Evolutionary conservation across 75 land plant genomes (phyloP), one percentile per base, ranked within the genome.

Genomic region (Chamaecyparis obtusa): DNA sequence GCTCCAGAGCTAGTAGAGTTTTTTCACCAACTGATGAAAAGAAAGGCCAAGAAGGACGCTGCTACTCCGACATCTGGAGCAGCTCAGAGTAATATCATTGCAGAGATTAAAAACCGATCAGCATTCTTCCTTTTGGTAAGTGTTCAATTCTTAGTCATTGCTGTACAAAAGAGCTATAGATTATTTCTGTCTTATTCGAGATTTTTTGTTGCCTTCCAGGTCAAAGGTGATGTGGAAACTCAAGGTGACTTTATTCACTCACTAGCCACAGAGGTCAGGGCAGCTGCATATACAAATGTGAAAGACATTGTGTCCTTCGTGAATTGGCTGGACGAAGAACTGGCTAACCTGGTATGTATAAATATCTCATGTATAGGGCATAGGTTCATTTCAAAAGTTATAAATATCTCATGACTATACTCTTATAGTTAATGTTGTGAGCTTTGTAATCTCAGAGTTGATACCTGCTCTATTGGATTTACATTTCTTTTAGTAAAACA

Each of bases 1-100:
- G 99, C 99, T 83, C 99, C 99, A 43, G 99, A 95, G 87, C 89
- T 98, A 5, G 99, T 98, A 11, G 97, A 98, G 83, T 97, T 98
- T 75, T 98, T 97, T 85, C 99, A 98, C 85, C 84, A 94, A 57
- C 77, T 97, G 87, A 97, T 98, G 99, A 98, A 95, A 88, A 94
- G 97, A 30, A 99, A 97, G 48, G 97, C 97, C 44, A 98, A 95
- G 97, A 95, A 92, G 86, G 94, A 93, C 54, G 85, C 92, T 21
- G 2, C 93, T 32, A 51, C 92, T 27, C 84, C 93, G 57, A 60
- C 89, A 51, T 88, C 93, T 43, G 87, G 92, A 44, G 77, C 92
- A 77, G 97, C 93, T 30, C 92, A 93, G 78, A 97, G 92, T 84
- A 97, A 94, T 88, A 93, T 98, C 95, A 94, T 98, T 89, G 99